Evolutionary conservation across 1,284 basidiomycete genomes (phyloP).

Genomic region (Leccinum huronense): DNA sequence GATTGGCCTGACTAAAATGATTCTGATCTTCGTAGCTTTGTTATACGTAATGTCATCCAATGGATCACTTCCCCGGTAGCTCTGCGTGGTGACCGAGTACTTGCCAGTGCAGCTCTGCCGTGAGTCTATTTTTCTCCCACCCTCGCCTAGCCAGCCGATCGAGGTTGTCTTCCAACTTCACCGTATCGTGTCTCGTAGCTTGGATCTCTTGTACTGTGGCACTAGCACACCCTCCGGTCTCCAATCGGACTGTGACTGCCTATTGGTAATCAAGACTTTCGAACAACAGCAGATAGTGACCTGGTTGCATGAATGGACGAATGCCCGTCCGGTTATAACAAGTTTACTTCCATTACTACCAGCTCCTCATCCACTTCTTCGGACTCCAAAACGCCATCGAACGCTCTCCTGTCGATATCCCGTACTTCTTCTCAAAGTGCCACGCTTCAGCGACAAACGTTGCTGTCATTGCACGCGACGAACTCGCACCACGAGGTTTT

Average conservation of each 20-base stretch:
- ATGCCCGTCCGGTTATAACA: conserved; percentile 22
- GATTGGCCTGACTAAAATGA: neutral
- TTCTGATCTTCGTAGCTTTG: conserved; percentile 52
- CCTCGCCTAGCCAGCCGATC: neutral
- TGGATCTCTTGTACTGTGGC: conserved; percentile 88
- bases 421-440: conserved; percentile 84
- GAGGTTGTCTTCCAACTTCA: conserved; percentile 53
- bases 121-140: conserved; percentile 39
- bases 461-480: conserved; percentile 69
- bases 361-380: conserved; percentile 90
- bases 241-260: conserved; percentile 85
- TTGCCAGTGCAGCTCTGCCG: conserved; percentile 60
- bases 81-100: conserved; percentile 58
- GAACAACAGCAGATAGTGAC: conserved; percentile 69
- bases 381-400: conserved; percentile 93
- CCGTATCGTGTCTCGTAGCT: conserved; percentile 82
- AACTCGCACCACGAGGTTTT: conserved; percentile 72
- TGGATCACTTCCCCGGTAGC: conserved; percentile 69
- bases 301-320: conserved; percentile 67
- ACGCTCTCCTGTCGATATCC: conserved; percentile 67
- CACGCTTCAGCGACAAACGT: conserved; percentile 74
- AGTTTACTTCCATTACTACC: conserved; percentile 77
- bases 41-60: conserved; percentile 79
- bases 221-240: conserved; percentile 81
- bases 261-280: conserved; percentile 79